Evolutionary conservation across 257 asterid genomes (phyloP).

Genomic region (Solanum infundibuliforme): DNA sequence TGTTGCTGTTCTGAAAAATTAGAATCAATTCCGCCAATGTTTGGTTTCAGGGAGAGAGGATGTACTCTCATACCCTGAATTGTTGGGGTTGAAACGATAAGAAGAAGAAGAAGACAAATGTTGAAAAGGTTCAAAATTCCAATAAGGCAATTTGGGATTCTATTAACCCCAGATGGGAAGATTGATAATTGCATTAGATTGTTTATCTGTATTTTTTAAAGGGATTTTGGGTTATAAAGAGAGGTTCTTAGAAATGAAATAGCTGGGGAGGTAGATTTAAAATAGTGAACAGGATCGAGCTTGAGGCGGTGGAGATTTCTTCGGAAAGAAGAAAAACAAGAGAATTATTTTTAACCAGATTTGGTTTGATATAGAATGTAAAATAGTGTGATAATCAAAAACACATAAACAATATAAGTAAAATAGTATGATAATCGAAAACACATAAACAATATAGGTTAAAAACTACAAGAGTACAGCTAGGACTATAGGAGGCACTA

Average conservation of each 20-base stretch:
- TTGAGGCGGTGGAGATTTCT: neutral
- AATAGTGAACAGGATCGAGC: too few species aligned
- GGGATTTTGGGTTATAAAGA: neutral
- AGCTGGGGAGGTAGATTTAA: neutral
- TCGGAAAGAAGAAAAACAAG: neutral
- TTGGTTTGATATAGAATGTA: too few species aligned
- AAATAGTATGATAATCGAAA: too few species aligned
- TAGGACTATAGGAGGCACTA: too few species aligned
- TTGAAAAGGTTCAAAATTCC: conserved; percentile 11
- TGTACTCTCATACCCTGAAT: conserved; percentile 14
- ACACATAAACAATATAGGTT: too few species aligned
- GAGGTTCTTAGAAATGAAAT: neutral
- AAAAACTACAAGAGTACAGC: too few species aligned
- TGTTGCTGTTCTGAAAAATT: neutral
- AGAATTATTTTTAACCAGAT: too few species aligned
- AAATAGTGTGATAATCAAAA: too few species aligned
- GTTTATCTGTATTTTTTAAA: neutral
- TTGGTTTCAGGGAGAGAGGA: conserved; percentile 6
- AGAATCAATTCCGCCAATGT: neutral
- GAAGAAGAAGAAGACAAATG: neutral
- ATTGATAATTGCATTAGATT: neutral
- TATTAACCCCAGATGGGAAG: neutral
- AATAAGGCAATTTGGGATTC: neutral
- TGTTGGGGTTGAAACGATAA: neutral
- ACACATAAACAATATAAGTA: too few species aligned